Conservation (phyloP, 2,329 filamentous ascomycete species). For the Aspergillus floridensis region DNA sequence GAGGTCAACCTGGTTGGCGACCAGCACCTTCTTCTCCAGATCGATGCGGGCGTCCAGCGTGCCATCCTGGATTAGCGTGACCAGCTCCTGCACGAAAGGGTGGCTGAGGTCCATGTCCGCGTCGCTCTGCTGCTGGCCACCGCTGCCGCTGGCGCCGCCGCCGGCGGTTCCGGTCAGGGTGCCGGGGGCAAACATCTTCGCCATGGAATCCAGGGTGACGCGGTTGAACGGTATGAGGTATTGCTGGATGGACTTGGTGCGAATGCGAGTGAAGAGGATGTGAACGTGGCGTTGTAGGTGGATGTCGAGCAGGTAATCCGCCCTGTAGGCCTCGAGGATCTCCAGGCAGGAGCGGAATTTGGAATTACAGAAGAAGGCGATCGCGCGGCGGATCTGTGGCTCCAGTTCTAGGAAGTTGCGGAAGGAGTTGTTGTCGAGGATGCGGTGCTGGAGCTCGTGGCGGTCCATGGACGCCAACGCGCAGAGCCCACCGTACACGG, state of each 20-base stretch:
- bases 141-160: slow-evolving; percentile 1
- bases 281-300: slow-evolving; percentile 74
- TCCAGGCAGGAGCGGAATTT: slow-evolving; percentile 83
- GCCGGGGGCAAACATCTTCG: slow-evolving; percentile 66
- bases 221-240: slow-evolving; percentile 89
- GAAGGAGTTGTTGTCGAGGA: slow-evolving; percentile 79
- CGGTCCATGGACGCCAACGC: slow-evolving; percentile 88
- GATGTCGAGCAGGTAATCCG: slow-evolving; percentile 87
- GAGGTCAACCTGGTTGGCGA: slow-evolving; percentile 65
- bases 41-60: slow-evolving; percentile 78
- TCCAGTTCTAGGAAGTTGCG: slow-evolving; percentile 87
- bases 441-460: slow-evolving; percentile 66
- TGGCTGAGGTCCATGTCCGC: slow-evolving; percentile 57
- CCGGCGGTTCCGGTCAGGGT: slow-evolving; percentile 10
- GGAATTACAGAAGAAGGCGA: slow-evolving; percentile 83
- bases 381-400: slow-evolving; percentile 87
- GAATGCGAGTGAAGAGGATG: slow-evolving; percentile 69
- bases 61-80: slow-evolving; percentile 70
- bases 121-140: slow-evolving; percentile 47
- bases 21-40: slow-evolving; percentile 74
- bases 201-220: slow-evolving; percentile 77
- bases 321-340: slow-evolving; percentile 75
- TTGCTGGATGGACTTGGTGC: slow-evolving; percentile 88
- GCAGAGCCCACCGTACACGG: slow-evolving; percentile 85
- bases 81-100: slow-evolving; percentile 60